Evolutionary conservation across 164 flowering plant species (phyloP), one percentile per base, ranked within the genome.

Genomic region (Sextonia rubra): DNA sequence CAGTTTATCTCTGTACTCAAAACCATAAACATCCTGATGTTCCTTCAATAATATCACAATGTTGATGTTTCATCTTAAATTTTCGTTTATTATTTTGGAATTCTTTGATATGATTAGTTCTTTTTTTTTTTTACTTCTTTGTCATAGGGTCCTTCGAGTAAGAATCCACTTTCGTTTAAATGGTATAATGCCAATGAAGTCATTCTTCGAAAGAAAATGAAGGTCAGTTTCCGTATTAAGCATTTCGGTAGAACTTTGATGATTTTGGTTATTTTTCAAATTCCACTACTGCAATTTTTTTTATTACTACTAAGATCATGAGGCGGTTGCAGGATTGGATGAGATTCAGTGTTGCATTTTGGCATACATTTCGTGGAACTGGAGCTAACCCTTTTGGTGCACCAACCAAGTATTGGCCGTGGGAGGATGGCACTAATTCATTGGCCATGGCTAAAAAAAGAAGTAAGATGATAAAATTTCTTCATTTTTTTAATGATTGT

Each of bases 391-490:
- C 97, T 15, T 95, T 95, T 85, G 99, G 99, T 74, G 87, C 90
- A 1, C 80, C 91, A 23, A 95, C 99, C 26, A 93, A 95, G 82
- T 20, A 58, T 66, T 95, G 99, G 99, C 99, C 99, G 3, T 93
- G 99, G 99, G 99, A 95, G 83, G 99, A 95, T 80, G 99, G 99
- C 73, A 88, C 98, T 12, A 87, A 95, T 77, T 93, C 99, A 27
- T n/a, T 95, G 80, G 88, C 85, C 25, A 95, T 95, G 97, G 99
- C 99, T 63, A 95, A 93, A 81, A 88, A 94, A 78, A 91, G 98
- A 85, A 86, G 99, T 95, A 87, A 76, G 93, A 67, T 52, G 49
- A 37, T n/a, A n/a, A 9, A 48, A 64, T n/a, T 71, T 25, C 22
- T n/a, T 61, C 22, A 60, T 11, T 61, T 9, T 47, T 15, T 47